Conservation (phyloP, 805 yeast species). For the Candida schatavii region DNA sequence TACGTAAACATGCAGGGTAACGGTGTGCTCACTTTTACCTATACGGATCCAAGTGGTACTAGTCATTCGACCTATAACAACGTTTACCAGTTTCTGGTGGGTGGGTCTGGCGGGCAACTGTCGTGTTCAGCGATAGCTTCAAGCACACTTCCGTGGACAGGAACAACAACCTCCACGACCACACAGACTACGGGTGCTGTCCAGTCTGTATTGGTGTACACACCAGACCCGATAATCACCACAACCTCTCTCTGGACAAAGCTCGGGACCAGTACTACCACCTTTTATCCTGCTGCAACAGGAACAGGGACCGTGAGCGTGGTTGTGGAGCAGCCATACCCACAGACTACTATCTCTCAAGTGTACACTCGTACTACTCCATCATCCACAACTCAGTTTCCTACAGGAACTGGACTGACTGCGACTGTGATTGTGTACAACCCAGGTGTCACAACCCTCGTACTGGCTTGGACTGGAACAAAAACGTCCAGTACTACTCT, state of each 20-base stretch:
- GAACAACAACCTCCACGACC: constrained; percentile 7
- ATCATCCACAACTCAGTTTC: too few relatives aligned
- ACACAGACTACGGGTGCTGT: not conserved
- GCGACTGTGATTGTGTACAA: too few relatives aligned
- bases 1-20: not conserved
- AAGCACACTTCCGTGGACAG: constrained; percentile 10
- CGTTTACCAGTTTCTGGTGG: not conserved
- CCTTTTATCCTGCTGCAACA: not conserved
- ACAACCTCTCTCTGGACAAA: not conserved
- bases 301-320: too few relatives aligned
- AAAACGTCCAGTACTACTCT: too few relatives aligned
- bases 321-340: too few relatives aligned
- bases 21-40: not conserved
- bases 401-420: too few relatives aligned
- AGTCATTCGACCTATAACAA: not conserved
- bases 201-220: not conserved
- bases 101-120: not conserved
- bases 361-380: too few relatives aligned
- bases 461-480: too few relatives aligned
- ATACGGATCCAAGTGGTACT: not conserved
- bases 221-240: not conserved
- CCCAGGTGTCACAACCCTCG: too few relatives aligned
- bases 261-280: not conserved
- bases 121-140: not conserved
- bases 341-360: too few relatives aligned